Percentiles rank a stretch among this genome's conserved stretches.
Conservation (phyloP, 305 asterid species). For the Petunia hybrid region DNA sequence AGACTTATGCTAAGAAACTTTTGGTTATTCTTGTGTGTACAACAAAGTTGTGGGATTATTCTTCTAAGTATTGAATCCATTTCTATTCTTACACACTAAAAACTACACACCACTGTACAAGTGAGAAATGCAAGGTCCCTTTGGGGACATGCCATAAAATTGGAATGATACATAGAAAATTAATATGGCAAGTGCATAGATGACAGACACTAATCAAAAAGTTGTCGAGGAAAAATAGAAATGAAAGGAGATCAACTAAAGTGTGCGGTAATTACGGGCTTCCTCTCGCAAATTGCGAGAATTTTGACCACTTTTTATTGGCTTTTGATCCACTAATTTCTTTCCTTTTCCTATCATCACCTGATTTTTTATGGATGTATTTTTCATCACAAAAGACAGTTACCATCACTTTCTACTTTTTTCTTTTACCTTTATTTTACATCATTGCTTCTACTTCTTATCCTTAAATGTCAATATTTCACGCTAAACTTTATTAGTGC, state of each 20-base stretch:
- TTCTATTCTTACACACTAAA: neutral
- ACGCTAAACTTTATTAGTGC: neutral
- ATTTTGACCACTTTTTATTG: neutral
- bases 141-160: no score
- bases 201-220: no score
- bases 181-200: no score
- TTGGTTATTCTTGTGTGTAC: constrained; percentile 34
- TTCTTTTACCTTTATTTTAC: neutral
- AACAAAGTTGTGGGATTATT: constrained; percentile 14
- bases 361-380: neutral
- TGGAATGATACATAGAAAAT: no score
- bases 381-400: constrained; percentile 2
- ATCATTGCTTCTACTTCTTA: neutral
- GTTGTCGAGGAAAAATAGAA: neutral
- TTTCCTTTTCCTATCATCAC: neutral
- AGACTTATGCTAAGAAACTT: constrained; percentile 42
- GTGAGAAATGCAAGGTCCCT: neutral
- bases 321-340: neutral
- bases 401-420: neutral
- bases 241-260: constrained; percentile 20
- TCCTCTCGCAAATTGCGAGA: neutral
- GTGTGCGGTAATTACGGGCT: constrained; percentile 13
- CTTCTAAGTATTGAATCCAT: constrained; percentile 9
- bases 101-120: neutral
- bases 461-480: neutral